These are phyloP conservation scores for Ophiostoma pallidulum DNA, from an alignment of 2,329 filamentous ascomycete genomes.

Conservation along the genomic window DNA sequence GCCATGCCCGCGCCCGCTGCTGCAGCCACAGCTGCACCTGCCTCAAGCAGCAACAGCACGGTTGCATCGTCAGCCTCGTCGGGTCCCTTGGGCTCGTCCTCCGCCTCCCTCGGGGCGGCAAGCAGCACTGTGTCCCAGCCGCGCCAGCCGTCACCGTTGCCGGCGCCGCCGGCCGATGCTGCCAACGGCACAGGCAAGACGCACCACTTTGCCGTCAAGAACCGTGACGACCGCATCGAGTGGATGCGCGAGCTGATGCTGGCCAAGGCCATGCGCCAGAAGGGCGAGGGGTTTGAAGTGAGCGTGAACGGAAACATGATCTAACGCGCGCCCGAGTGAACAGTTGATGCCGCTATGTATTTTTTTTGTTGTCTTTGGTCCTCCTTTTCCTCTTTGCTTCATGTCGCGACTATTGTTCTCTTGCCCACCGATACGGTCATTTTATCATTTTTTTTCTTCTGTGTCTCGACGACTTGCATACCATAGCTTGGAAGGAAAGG, in stretches of 20 bases:
- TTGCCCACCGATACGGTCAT: background rate
- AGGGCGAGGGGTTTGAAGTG: slow-evolving; percentile 73
- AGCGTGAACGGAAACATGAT: slow-evolving; percentile 74
- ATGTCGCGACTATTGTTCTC: too few species aligned
- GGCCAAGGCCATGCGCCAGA: slow-evolving; percentile 76
- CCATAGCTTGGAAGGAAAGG: slow-evolving; percentile 3
- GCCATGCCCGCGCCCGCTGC: slow-evolving; percentile 20
- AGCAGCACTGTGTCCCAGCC: slow-evolving; percentile 10
- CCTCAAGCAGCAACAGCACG: background rate
- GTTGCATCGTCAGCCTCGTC: slow-evolving; percentile 10
- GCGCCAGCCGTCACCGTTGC: slow-evolving; percentile 16
- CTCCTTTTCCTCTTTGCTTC: slow-evolving; percentile 17
- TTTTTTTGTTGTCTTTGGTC: slow-evolving; percentile 2
- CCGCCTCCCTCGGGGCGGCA: too few species aligned
- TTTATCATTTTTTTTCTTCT: slow-evolving; percentile 13
- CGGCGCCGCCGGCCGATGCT: slow-evolving; percentile 31
- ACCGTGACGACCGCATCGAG: slow-evolving; percentile 82
- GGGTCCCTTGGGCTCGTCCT: slow-evolving; percentile 15
- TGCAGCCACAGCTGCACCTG: too few species aligned
- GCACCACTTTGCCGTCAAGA: slow-evolving; percentile 87
- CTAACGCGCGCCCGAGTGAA: too few species aligned
- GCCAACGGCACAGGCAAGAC: slow-evolving; percentile 64
- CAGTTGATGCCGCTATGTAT: too few species aligned
- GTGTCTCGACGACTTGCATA: slow-evolving; percentile 7
- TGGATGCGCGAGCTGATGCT: slow-evolving; percentile 96